phyloP scores from a whole-genome alignment of 129 eudicot genomes.

The Lactuca saligna region DNA sequence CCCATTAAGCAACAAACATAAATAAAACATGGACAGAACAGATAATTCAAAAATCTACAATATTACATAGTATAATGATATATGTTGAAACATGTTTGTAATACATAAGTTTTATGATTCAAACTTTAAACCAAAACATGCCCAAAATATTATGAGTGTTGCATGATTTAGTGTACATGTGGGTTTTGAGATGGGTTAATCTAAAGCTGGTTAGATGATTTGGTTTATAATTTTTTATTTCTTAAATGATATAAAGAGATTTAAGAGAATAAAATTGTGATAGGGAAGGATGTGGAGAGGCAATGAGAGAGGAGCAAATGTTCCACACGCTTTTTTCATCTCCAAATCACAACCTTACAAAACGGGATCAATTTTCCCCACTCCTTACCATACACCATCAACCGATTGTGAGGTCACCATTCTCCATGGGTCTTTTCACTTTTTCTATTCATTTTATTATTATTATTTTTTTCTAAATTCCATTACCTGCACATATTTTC shows the following conservation, averaged over 20 bases:
- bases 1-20: no score
- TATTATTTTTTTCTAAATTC: constrained; percentile 4
- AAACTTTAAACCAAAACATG: no score
- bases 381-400: constrained; percentile 11
- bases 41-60: no score
- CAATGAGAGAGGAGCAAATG: constrained; percentile 13
- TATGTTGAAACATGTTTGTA: no score
- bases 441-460: neutral
- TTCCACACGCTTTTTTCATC: constrained; percentile 32
- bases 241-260: neutral
- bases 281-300: constrained; percentile 23
- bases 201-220: no score
- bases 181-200: no score
- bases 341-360: constrained; percentile 29
- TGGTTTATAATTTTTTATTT: no score
- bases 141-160: no score
- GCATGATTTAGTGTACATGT: no score
- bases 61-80: no score
- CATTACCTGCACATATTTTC: neutral
- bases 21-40: no score
- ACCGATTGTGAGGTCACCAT: constrained; percentile 25
- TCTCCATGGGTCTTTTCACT: constrained; percentile 1
- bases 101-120: no score
- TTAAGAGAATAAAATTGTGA: neutral
- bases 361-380: constrained; percentile 7